These are phyloP conservation scores for Beauveria medogensis DNA, from an alignment of 2,329 filamentous ascomycete species.

Conservation along the genomic window DNA sequence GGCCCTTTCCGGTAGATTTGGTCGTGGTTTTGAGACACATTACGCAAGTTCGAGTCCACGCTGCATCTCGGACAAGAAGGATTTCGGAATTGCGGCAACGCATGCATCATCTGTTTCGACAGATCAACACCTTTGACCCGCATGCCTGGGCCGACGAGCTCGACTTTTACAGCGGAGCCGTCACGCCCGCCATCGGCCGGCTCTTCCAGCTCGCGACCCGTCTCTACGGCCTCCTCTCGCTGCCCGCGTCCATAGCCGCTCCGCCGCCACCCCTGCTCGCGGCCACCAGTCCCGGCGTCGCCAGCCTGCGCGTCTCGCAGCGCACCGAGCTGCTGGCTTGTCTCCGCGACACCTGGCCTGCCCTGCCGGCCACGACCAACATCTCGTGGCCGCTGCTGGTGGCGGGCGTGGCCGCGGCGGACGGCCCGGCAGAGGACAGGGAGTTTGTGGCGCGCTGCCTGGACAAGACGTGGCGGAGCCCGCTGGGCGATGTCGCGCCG, in stretches of 20 bases:
- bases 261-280: neutral
- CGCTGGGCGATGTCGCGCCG: neutral
- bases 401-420: neutral
- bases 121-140: neutral
- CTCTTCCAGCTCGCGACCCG: neutral
- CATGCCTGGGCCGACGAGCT: neutral
- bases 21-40: neutral
- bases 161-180: neutral
- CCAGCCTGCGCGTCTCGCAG: neutral
- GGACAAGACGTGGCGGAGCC: neutral
- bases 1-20: neutral
- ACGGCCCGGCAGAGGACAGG: neutral
- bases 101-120: neutral
- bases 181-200: neutral
- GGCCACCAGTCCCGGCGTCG: neutral
- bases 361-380: neutral
- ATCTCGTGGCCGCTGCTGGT: neutral
- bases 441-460: neutral
- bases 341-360: neutral
- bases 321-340: neutral
- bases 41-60: neutral
- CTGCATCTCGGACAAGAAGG: neutral
- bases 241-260: neutral
- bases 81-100: neutral
- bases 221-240: neutral